These are phyloP conservation scores for Brasenia schreberi DNA, from an alignment of 164 flowering plant species.

Conservation along the genomic window DNA sequence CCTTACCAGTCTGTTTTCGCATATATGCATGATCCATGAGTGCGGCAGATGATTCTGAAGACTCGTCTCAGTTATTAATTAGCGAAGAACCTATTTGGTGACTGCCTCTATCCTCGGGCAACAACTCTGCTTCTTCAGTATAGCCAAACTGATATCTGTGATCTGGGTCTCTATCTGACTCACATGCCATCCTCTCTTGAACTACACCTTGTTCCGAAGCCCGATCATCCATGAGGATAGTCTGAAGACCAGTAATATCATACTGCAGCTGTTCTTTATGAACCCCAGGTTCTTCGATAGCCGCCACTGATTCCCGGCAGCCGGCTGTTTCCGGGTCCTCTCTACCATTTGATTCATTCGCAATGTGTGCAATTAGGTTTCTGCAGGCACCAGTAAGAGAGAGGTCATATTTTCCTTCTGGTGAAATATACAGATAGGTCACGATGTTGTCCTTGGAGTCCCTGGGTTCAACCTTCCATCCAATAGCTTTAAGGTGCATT, in stretches of 20 bases:
- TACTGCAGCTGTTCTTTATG: neutral
- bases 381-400: constrained; percentile 30
- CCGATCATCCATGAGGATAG: constrained; percentile 41
- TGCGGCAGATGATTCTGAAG: neutral
- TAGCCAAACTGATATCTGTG: neutral
- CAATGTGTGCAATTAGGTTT: constrained; percentile 7
- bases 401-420: constrained; percentile 19
- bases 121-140: constrained; percentile 44
- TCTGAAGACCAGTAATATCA: constrained; percentile 16
- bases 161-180: neutral
- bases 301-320: neutral
- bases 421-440: constrained; percentile 33
- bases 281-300: neutral
- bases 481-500: constrained; percentile 41
- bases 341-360: neutral
- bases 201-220: constrained; percentile 11
- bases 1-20: too few relatives aligned
- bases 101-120: constrained; percentile 45
- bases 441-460: neutral
- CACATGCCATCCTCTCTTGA: neutral
- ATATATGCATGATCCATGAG: too few relatives aligned
- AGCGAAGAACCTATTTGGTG: neutral
- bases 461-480: constrained; percentile 46
- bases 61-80: neutral
- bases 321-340: neutral